Base-by-base conservation (phyloP, 73 alveolate species). In the Paramecium biaurelia region DNA sequence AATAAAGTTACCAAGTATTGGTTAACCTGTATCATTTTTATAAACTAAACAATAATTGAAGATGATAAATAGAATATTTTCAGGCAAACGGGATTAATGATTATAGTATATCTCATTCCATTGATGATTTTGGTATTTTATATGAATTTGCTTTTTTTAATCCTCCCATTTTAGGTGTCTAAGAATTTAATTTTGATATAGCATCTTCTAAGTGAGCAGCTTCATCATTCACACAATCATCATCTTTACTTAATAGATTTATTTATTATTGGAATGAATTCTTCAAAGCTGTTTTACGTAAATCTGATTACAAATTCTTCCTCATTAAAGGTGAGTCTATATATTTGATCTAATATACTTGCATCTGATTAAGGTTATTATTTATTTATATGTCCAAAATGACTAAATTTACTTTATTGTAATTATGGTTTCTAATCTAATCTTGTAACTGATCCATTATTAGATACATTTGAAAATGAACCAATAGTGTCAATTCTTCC, bases 161-260 rank as follows among this genome's bases (percentile, higher is more conserved):
- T 42, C 45, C 56, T 45, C 90, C 90, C 70, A 79, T 41, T 79
- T 79, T 79, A 20, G 90, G 90, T 43, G 90, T 43, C 28, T 79
- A 26, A 12, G 90, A 21, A 42, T 79, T 79, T 23, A 79, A 47
- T 79, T 79, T 79, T 7, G 70, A 41, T 42, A 79, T 47, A 21
- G 90, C 90, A 79, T 79, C 90, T 42, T 79, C 90, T 23, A 79
- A 79, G 2, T 79, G 42, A 26, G 90, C 90, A 24, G 76, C 70
- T 35, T 79, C 90, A 23, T 79, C 90, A 79, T 79, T 79, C 1
- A 79, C 74, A 47, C 21, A 79, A 45, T 79, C 90, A 79, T 79
- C 90, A 79, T 79, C 90, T 79, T 79, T 79, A 42, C 76, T 72
- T 38, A n/a, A 37, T 72, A 35, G 18, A 11, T 42, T 41, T 2